A percentile compares a stretch with the other conserved stretches of the same genome.
Conservation (phyloP, 371 early-diverging fungal genomes). For the Circinella minor region DNA sequence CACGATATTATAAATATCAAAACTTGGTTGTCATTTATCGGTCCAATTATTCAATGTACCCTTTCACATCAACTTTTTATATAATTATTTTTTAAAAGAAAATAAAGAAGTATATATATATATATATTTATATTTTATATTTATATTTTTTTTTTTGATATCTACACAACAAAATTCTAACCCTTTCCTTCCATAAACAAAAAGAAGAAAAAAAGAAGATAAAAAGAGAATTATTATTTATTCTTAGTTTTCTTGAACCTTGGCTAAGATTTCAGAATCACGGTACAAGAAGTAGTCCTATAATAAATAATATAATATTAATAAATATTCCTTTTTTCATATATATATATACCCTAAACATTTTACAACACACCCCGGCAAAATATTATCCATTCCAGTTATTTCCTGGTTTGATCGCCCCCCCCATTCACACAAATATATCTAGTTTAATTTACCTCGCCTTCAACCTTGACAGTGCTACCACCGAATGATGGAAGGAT, state of each 20-base stretch:
- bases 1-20: slow-evolving; percentile 18
- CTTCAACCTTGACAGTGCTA: slow-evolving; percentile 85
- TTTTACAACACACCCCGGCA: background rate
- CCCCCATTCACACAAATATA: too few relatives aligned
- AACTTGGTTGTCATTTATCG: slow-evolving; percentile 42
- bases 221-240: background rate
- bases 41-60: slow-evolving; percentile 30
- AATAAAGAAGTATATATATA: too few relatives aligned
- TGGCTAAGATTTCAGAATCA: slow-evolving; percentile 94
- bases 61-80: slow-evolving; percentile 13
- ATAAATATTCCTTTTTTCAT: background rate
- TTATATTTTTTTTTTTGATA: background rate
- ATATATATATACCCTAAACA: too few relatives aligned
- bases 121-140: too few relatives aligned
- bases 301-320: background rate
- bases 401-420: too few relatives aligned
- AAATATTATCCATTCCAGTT: too few relatives aligned
- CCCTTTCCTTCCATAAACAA: background rate
- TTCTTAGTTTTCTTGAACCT: slow-evolving; percentile 56
- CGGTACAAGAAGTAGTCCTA: slow-evolving; percentile 81
- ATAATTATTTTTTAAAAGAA: background rate
- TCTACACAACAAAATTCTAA: background rate
- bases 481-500: slow-evolving; percentile 96
- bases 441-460: slow-evolving; percentile 60
- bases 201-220: too few relatives aligned